Evolutionary conservation across 78 protist species (phyloP).

Genomic region (Cyanophora paradoxa): DNA sequence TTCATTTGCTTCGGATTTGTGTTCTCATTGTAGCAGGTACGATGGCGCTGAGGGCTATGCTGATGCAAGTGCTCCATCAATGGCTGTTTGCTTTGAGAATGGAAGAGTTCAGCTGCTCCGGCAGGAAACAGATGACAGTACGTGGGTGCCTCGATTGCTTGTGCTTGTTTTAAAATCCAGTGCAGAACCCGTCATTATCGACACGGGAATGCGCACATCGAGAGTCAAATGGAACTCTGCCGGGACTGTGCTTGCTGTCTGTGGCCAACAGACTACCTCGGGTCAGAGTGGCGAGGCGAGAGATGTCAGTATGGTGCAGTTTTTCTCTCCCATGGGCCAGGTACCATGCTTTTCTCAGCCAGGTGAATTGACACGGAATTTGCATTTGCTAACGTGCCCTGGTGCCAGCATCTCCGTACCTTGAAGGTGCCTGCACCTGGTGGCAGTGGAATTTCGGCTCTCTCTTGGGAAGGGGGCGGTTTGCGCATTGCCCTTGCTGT

Average conservation of each 20-base stretch:
- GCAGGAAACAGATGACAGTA: constrained; percentile 34
- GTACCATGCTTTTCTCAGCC: background rate
- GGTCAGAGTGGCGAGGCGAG: background rate
- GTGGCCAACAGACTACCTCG: constrained; percentile 12
- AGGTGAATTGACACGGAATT: too few relatives aligned
- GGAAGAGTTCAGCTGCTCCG: constrained; percentile 66
- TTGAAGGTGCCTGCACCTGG: constrained; percentile 45
- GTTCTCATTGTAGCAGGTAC: constrained; percentile 13
- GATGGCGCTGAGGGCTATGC: constrained; percentile 30
- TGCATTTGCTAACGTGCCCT: too few relatives aligned
- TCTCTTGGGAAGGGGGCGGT: constrained; percentile 69
- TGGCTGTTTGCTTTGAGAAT: constrained; percentile 50
- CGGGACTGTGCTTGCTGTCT: constrained; percentile 67
- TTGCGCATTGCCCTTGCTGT: constrained; percentile 73
- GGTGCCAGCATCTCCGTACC: constrained; percentile 32
- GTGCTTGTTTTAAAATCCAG: background rate
- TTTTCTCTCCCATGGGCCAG: constrained; percentile 57
- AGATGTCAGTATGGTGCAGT: constrained; percentile 39
- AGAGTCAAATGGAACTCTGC: constrained; percentile 46
- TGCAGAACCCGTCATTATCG: constrained; percentile 50
- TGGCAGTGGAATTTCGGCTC: constrained; percentile 25
- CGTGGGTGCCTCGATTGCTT: background rate
- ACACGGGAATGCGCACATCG: constrained; percentile 48
- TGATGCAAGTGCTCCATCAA: constrained; percentile 24
- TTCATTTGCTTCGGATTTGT: background rate